Evolutionary conservation across 2,329 filamentous ascomycete genomes (phyloP).

Genomic region (Raffaelea deltoideospora): DNA sequence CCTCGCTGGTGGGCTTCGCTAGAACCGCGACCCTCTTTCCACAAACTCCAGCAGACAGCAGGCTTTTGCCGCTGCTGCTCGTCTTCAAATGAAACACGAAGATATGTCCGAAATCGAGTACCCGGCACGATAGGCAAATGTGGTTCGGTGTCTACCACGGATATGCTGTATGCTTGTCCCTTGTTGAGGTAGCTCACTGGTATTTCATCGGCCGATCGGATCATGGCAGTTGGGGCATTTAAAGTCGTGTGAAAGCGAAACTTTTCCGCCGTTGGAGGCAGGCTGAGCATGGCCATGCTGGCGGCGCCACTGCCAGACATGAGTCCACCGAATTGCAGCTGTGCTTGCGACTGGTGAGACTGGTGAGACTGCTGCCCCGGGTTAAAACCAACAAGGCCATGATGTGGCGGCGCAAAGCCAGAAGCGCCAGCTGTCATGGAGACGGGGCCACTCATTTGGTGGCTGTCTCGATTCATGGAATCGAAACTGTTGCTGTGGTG

Average conservation of each 20-base stretch:
- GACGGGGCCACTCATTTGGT: too few species aligned
- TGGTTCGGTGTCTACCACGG: conserved; percentile 63
- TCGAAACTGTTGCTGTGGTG: conserved; percentile 72
- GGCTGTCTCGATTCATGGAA: conserved; percentile 61
- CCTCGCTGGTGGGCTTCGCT: conserved; percentile 91
- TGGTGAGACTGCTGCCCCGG: too few species aligned
- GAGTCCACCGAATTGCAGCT: too few species aligned
- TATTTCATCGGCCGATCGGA: conserved; percentile 77
- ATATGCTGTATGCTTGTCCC: conserved; percentile 82
- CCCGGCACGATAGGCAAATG: conserved; percentile 41
- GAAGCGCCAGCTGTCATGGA: neutral
- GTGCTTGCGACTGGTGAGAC: too few species aligned
- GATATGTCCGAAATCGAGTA: conserved; percentile 70
- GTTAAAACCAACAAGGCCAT: conserved; percentile 2
- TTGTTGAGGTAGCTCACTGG: conserved; percentile 98
- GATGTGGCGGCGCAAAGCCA: neutral
- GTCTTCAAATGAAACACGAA: conserved; percentile 95
- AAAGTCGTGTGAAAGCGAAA: conserved; percentile 85
- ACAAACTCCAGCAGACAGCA: conserved; percentile 57
- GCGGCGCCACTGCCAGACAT: conserved; percentile 1
- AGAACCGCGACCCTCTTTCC: conserved; percentile 92
- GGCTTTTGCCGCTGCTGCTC: conserved; percentile 76
- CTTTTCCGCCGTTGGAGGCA: conserved; percentile 46
- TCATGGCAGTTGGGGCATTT: conserved; percentile 93
- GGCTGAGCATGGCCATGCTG: conserved; percentile 24